Evolutionary conservation across 2,329 filamentous ascomycete genomes (phyloP).

Genomic region (Diaporthe aspalathi): DNA sequence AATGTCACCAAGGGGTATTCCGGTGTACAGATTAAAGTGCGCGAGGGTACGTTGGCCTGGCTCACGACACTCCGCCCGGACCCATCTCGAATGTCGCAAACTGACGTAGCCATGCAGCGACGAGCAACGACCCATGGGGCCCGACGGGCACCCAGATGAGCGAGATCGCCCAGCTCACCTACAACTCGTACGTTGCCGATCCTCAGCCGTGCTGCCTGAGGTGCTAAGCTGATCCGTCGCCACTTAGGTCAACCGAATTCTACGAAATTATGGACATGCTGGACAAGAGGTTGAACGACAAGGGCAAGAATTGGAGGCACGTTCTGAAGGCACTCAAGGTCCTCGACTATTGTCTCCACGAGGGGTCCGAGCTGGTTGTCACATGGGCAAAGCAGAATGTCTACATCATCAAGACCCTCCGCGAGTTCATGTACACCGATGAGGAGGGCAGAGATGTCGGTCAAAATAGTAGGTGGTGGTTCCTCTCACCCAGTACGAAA

Average conservation of each 20-base stretch:
- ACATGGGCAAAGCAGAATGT: conserved; percentile 98
- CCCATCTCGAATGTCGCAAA: conserved; percentile 31
- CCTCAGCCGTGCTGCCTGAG: background rate
- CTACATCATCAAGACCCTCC: conserved; percentile 98
- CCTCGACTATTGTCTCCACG: conserved; percentile 96
- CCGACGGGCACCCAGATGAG: conserved; percentile 98
- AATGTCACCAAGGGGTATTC: conserved; percentile 99
- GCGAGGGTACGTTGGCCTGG: conserved; percentile 78
- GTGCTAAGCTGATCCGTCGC: conserved; percentile 24
- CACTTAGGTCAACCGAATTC: conserved; percentile 87
- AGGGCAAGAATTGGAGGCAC: conserved; percentile 99
- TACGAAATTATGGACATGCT: conserved; percentile 99
- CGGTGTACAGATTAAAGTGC: conserved; percentile 94
- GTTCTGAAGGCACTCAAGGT: conserved; percentile 98
- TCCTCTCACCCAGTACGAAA: too few relatives aligned
- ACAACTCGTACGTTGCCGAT: conserved; percentile 81
- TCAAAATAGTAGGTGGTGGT: conserved; percentile 80
- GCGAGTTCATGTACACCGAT: conserved; percentile 96
- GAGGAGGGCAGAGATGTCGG: conserved; percentile 96
- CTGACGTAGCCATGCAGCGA: conserved; percentile 71
- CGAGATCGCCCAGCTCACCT: conserved; percentile 97
- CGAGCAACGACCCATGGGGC: conserved; percentile 98
- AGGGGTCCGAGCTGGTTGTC: conserved; percentile 95
- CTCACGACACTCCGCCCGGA: conserved; percentile 9
- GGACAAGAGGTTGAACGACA: conserved; percentile 97